Conservation (phyloP, 2,329 filamentous ascomycete genomes). For the Mariannaea elegans region DNA sequence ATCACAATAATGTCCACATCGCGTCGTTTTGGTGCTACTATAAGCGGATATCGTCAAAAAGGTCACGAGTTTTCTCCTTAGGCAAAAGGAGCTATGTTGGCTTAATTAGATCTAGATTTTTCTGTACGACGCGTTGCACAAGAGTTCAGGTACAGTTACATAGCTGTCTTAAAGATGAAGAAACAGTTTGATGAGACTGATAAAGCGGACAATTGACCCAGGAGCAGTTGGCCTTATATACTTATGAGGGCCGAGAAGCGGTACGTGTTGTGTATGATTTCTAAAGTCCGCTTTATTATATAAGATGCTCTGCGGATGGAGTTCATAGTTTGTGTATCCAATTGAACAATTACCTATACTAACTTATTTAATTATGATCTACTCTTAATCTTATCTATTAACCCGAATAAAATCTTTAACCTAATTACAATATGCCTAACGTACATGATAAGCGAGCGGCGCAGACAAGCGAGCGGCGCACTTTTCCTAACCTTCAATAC, state of each 20-base stretch:
- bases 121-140: neutral
- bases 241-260: neutral
- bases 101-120: neutral
- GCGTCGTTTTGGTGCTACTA: neutral
- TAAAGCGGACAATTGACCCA: neutral
- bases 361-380: too few relatives aligned
- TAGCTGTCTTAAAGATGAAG: too few relatives aligned
- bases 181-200: too few relatives aligned
- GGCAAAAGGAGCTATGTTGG: neutral
- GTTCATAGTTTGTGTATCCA: neutral
- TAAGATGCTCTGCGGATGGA: neutral
- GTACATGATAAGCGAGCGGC: too few relatives aligned
- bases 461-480: too few relatives aligned
- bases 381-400: too few relatives aligned
- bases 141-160: neutral
- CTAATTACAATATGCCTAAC: too few relatives aligned
- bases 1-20: too few relatives aligned
- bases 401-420: too few relatives aligned
- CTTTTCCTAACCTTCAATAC: too few relatives aligned
- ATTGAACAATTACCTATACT: neutral
- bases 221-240: neutral
- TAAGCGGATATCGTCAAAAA: neutral
- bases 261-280: neutral
- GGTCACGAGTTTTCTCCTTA: neutral
- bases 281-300: neutral